These are phyloP conservation scores for Neurospora sublineolata DNA, from an alignment of 495 filamentous ascomycete genomes.

Conservation along the genomic window DNA sequence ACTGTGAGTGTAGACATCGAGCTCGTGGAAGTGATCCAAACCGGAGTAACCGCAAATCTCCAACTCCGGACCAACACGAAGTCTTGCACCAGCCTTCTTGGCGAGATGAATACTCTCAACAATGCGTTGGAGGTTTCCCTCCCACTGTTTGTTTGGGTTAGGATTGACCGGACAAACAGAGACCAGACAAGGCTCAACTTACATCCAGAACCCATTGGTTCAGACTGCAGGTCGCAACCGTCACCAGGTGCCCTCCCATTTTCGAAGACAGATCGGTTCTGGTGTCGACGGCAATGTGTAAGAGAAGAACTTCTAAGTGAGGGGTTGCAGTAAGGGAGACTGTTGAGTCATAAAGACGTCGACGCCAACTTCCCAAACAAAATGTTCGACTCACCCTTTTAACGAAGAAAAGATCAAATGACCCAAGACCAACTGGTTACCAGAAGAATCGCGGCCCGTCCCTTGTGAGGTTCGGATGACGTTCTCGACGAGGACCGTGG, in stretches of 20 bases:
- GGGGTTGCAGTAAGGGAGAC: background rate
- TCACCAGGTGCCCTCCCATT: constrained; percentile 26
- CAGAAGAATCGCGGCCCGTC: background rate
- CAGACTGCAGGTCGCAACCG: constrained; percentile 36
- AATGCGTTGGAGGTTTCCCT: constrained; percentile 66
- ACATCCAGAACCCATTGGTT: constrained; percentile 67
- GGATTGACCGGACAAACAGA: background rate
- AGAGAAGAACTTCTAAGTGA: background rate
- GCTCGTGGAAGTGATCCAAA: constrained; percentile 60
- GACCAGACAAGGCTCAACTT: background rate
- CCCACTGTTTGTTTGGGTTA: constrained; percentile 56
- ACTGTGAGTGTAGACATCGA: constrained; percentile 51
- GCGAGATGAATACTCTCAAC: constrained; percentile 62
- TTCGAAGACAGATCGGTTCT: background rate
- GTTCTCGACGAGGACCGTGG: background rate
- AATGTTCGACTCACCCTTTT: background rate
- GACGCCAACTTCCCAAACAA: background rate
- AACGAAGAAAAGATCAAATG: background rate
- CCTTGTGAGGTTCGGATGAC: background rate
- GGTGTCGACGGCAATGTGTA: background rate
- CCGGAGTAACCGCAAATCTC: constrained; percentile 50
- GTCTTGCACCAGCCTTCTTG: constrained; percentile 55
- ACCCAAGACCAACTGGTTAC: background rate
- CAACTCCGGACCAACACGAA: constrained; percentile 59
- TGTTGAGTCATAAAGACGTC: background rate